These are phyloP conservation scores for Rutstroemia sp. DNA, from an alignment of 2,329 filamentous ascomycete genomes.

Conservation along the genomic window DNA sequence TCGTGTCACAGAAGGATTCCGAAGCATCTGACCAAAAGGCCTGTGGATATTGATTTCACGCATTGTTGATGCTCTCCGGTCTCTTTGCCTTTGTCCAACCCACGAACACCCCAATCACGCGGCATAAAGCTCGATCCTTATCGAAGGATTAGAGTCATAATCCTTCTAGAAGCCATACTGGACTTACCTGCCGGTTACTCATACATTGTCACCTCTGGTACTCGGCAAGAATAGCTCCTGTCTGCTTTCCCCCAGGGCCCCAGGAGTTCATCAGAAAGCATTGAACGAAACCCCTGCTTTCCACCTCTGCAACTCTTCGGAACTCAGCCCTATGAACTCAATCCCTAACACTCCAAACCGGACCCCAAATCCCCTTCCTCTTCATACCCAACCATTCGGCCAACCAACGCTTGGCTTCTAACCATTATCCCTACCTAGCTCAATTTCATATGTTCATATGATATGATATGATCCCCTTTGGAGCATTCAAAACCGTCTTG, in stretches of 20 bases:
- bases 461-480: too few species aligned
- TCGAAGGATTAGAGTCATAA: neutral
- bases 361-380: neutral
- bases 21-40: too few species aligned
- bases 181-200: neutral
- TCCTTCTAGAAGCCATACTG: neutral
- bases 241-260: neutral
- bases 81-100: too few species aligned
- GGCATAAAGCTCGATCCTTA: neutral
- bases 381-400: neutral
- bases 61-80: too few species aligned
- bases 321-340: conserved; percentile 9
- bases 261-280: neutral
- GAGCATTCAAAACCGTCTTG: neutral
- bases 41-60: too few species aligned
- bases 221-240: neutral
- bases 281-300: neutral
- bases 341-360: neutral
- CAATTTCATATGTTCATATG: too few species aligned
- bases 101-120: too few species aligned
- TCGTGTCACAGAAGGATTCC: too few species aligned
- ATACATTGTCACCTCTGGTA: too few species aligned
- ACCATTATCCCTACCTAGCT: neutral
- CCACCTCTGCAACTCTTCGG: neutral
- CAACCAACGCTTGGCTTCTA: neutral